Evolutionary conservation across 1,284 basidiomycete species (phyloP).

Genomic region (Cutaneotrichosporon sp.): DNA sequence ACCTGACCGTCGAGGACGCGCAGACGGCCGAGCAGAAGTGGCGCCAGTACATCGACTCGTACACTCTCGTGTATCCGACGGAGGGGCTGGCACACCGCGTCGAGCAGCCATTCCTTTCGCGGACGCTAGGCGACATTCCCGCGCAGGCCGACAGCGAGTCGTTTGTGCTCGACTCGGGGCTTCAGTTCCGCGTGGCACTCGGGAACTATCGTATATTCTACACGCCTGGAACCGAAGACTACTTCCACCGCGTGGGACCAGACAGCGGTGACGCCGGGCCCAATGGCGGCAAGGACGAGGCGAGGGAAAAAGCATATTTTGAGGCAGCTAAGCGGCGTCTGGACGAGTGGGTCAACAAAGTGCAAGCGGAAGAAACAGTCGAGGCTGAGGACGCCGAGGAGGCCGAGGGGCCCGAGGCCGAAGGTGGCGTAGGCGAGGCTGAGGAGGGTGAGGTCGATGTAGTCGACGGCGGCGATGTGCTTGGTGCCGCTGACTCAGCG

Average conservation of each 20-base stretch:
- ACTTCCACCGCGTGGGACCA: constrained; percentile 29
- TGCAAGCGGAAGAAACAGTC: constrained; percentile 1
- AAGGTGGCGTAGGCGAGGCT: background rate
- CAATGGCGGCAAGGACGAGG: constrained; percentile 4
- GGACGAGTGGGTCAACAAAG: background rate
- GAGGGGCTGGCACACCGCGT: constrained; percentile 54
- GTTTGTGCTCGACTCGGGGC: constrained; percentile 42
- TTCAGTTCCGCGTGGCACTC: constrained; percentile 53
- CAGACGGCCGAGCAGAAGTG: constrained; percentile 75
- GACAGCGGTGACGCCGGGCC: background rate
- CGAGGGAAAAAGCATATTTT: constrained; percentile 13
- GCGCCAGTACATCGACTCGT: constrained; percentile 86
- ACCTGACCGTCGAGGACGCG: constrained; percentile 77
- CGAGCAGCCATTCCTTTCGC: constrained; percentile 66
- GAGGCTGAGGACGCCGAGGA: background rate
- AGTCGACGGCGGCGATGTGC: background rate
- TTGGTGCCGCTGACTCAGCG: background rate
- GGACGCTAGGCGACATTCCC: constrained; percentile 37
- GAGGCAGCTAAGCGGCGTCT: constrained; percentile 19
- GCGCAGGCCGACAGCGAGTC: constrained; percentile 10
- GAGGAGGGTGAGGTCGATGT: background rate
- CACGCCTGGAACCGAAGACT: constrained; percentile 52
- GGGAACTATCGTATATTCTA: constrained; percentile 70
- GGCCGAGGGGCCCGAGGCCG: background rate
- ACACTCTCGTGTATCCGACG: constrained; percentile 57